phyloP scores from a whole-genome alignment of 768 basidiomycete species.

The Russula lepida region DNA sequence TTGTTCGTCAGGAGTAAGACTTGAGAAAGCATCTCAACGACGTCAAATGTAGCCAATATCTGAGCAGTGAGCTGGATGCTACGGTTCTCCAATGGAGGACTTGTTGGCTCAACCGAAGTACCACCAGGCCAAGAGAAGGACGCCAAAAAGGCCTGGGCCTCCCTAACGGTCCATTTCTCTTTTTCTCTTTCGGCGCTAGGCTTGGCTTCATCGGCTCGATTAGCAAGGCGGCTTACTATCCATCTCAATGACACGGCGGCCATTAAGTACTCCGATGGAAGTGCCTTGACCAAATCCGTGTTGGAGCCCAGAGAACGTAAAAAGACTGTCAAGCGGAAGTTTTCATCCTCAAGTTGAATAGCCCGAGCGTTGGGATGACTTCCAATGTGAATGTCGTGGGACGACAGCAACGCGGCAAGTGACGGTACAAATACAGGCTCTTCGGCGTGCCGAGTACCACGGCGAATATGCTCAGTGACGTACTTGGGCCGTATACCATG shows the following conservation, averaged over 20 bases:
- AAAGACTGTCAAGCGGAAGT: constrained; percentile 47
- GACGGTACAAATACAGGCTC: constrained; percentile 49
- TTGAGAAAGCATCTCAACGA: constrained; percentile 52
- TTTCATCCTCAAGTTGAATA: constrained; percentile 41
- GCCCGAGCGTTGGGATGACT: constrained; percentile 30
- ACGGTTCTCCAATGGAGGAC: constrained; percentile 43
- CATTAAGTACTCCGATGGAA: constrained; percentile 41
- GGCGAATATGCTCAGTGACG: constrained; percentile 54
- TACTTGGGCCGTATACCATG: constrained; percentile 23
- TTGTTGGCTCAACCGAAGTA: constrained; percentile 12
- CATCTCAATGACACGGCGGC: constrained; percentile 55
- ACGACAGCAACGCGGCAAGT: constrained; percentile 40
- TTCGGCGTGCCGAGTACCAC: constrained; percentile 54
- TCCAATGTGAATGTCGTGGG: constrained; percentile 20
- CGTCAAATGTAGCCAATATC: constrained; percentile 47
- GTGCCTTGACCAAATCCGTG: constrained; percentile 34
- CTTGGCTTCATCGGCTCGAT: constrained; percentile 41
- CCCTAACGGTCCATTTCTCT: constrained; percentile 61
- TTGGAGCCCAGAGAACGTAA: constrained; percentile 52
- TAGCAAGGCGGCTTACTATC: constrained; percentile 44
- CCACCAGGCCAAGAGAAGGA: constrained; percentile 32
- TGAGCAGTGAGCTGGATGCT: constrained; percentile 66
- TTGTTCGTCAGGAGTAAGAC: constrained; percentile 46
- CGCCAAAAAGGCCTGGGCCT: constrained; percentile 52
- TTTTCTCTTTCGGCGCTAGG: constrained; percentile 49